A percentile compares a stretch with the other conserved stretches of the same genome.
These are phyloP conservation scores for Mortierella sp. DNA, from an alignment of 371 early-diverging fungal genomes.

Conservation along the genomic window DNA sequence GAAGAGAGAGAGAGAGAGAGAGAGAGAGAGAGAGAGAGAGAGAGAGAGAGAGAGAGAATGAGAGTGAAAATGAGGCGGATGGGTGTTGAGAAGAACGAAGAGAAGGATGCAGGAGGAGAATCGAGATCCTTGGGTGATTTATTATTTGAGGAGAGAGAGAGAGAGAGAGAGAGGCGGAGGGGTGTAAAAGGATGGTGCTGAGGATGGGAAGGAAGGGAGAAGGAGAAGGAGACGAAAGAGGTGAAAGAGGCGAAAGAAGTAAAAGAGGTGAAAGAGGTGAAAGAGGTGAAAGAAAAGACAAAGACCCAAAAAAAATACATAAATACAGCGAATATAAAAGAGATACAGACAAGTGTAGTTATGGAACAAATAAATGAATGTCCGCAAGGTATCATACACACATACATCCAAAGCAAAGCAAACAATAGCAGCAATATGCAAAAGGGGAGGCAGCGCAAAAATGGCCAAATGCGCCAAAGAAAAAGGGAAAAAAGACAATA, in stretches of 20 bases:
- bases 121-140: background rate
- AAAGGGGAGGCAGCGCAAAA: background rate
- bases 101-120: background rate
- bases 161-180: background rate
- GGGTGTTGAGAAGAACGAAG: background rate
- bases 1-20: background rate
- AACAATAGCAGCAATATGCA: background rate
- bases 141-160: background rate
- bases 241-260: background rate
- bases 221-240: background rate
- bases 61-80: constrained; percentile 6
- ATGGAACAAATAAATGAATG: no score
- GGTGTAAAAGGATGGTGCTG: no score
- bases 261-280: background rate
- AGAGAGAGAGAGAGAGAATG: background rate
- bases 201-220: background rate
- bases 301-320: no score
- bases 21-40: background rate
- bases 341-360: no score
- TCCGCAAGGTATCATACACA: no score
- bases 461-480: background rate
- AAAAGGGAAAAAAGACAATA: no score
- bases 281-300: no score
- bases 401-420: background rate
- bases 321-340: no score